Percentiles rank a stretch among this genome's conserved stretches.
Evolutionary conservation across 2,329 filamentous ascomycete genomes (phyloP).

Genomic region (Fonsecaea pugnacius): DNA sequence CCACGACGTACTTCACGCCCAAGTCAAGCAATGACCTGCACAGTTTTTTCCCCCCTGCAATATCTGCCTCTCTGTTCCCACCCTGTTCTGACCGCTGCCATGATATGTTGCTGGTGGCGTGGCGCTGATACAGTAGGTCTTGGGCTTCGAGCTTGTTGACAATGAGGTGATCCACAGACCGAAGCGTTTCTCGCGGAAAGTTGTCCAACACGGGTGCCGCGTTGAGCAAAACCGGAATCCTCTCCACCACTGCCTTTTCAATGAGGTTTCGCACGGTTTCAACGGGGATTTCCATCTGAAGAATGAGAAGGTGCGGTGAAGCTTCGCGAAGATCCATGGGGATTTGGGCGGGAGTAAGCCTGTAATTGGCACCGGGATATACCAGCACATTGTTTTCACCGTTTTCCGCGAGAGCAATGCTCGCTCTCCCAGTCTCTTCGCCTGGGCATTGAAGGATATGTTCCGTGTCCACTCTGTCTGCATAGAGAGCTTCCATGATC

Average conservation of each 20-base stretch:
- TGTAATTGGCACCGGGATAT: slow-evolving; percentile 4
- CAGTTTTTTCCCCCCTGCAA: neutral
- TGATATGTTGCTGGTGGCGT: too few relatives aligned
- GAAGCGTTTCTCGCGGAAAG: neutral
- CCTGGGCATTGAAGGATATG: neutral
- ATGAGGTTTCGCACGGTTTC: neutral
- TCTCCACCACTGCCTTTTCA: neutral
- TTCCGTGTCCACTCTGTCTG: slow-evolving; percentile 3
- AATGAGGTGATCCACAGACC: neutral
- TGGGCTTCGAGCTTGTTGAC: slow-evolving; percentile 13
- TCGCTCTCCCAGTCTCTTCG: neutral
- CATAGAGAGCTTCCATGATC: neutral
- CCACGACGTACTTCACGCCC: neutral
- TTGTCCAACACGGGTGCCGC: neutral
- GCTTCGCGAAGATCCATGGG: neutral
- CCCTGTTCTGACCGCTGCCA: too few relatives aligned
- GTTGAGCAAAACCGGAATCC: slow-evolving; percentile 8
- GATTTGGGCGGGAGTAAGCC: neutral
- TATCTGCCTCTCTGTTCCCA: neutral
- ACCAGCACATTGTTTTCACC: slow-evolving; percentile 11
- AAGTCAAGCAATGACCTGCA: neutral
- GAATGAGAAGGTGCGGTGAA: neutral
- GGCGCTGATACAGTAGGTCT: neutral
- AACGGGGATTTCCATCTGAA: slow-evolving; percentile 10
- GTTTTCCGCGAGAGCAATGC: slow-evolving; percentile 4